A percentile compares a stretch with the other conserved stretches of the same genome.
Evolutionary conservation across 495 filamentous ascomycete genomes (phyloP).

Genomic region (Hypoxylon crocopeplum): DNA sequence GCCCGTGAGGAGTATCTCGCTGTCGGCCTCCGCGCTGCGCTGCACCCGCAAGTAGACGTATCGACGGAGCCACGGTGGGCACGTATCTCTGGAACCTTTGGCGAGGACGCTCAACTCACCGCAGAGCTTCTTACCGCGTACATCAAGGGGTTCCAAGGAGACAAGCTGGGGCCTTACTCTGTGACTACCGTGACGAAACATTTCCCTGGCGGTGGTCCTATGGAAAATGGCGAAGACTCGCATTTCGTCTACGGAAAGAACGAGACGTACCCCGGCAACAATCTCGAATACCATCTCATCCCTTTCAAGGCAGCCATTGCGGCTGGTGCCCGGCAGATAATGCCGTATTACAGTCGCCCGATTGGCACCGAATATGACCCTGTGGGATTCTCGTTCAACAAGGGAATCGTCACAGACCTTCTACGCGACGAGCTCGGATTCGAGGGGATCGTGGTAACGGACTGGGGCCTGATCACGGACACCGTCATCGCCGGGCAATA

Average conservation of each 20-base stretch:
- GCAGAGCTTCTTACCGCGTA: conserved; percentile 34
- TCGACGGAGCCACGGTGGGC: conserved; percentile 48
- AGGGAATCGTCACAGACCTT: conserved; percentile 43
- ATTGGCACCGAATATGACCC: conserved; percentile 32
- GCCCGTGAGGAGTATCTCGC: conserved; percentile 36
- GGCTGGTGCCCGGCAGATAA: conserved; percentile 43
- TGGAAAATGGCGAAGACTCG: conserved; percentile 46
- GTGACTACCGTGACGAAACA: conserved; percentile 47
- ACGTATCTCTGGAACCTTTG: conserved; percentile 40
- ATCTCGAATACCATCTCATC: conserved; percentile 43
- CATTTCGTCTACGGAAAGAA: conserved; percentile 49
- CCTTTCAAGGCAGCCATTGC: conserved; percentile 40
- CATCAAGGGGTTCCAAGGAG: conserved; percentile 37
- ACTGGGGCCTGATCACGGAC: conserved; percentile 46
- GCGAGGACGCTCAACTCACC: conserved; percentile 42
- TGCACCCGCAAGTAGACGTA: conserved; percentile 49
- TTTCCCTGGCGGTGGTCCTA: conserved; percentile 47
- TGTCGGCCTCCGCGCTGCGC: conserved; percentile 32
- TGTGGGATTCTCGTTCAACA: conserved; percentile 42
- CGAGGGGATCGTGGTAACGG: conserved; percentile 45
- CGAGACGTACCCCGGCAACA: conserved; percentile 45
- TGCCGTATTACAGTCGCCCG: conserved; percentile 44
- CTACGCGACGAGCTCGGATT: conserved; percentile 47
- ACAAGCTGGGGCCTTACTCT: conserved; percentile 26
- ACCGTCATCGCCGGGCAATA: conserved; percentile 19